A percentile compares a stretch with the other conserved stretches of the same genome.
These are phyloP conservation scores for Entomortierella parvispora DNA, from an alignment of 192 early-diverging fungal species.

Conservation along the genomic window DNA sequence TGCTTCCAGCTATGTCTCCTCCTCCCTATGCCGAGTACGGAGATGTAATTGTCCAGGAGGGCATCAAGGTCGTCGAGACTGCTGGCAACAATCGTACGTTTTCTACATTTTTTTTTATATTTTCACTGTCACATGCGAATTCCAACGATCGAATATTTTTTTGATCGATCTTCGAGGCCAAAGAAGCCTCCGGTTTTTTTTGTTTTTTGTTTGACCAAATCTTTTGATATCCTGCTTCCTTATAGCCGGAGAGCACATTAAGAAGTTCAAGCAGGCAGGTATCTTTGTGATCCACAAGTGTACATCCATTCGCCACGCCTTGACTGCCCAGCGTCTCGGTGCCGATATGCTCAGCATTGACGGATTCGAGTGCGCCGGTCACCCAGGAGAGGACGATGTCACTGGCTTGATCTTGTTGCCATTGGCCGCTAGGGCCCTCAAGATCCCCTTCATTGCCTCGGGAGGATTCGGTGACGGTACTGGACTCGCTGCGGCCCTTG, in stretches of 20 bases:
- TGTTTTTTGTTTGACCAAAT: not conserved
- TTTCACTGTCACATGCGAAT: conserved; percentile 23
- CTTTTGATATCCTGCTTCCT: not conserved
- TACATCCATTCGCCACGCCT: conserved; percentile 79
- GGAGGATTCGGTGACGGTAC: conserved; percentile 83
- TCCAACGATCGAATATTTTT: not conserved
- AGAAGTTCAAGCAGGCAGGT: conserved; percentile 77
- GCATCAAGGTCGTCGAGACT: conserved; percentile 86
- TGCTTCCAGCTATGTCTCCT: conserved; percentile 82
- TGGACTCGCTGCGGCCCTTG: conserved; percentile 74
- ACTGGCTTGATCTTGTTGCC: conserved; percentile 77
- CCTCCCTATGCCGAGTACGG: conserved; percentile 82
- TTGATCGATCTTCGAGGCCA: not conserved
- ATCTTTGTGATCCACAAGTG: conserved; percentile 84
- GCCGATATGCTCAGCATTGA: conserved; percentile 82
- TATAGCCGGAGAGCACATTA: conserved; percentile 72
- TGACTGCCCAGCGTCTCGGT: conserved; percentile 69
- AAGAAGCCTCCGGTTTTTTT: not conserved
- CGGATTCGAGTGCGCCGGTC: conserved; percentile 88
- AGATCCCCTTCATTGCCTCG: conserved; percentile 80
- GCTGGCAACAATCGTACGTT: conserved; percentile 83
- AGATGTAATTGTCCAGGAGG: conserved; percentile 76
- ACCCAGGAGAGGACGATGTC: conserved; percentile 87
- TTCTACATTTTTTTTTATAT: conserved; percentile 11
- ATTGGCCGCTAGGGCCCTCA: conserved; percentile 72